Base-by-base conservation (phyloP, 1,284 basidiomycete genomes). In the Rhodotorula mucilaginosa region DNA sequence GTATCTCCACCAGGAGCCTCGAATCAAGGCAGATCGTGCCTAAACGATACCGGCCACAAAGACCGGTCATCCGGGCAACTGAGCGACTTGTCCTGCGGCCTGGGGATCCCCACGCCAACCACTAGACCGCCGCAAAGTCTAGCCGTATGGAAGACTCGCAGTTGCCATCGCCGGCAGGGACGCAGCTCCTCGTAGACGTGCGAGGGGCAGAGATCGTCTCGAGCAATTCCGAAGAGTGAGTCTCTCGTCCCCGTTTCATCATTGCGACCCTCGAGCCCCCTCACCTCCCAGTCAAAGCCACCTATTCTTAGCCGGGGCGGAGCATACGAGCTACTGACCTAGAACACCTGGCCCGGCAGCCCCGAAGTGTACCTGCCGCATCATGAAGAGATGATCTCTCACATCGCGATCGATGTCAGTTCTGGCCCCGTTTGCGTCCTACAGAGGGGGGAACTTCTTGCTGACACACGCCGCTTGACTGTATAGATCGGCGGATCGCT, bases 331-430 rank as follows among this genome's bases (percentile, higher is more conserved):
- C 18, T 19, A 19, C 47, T 58, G 21, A 58, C 26, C 3, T 2
- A 7, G 0, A 21, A 29, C 16, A 1, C 19, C 2, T 44, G 16
- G 4, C 12, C 5, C 15, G 1, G 2, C 67, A 68, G 67, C 79
- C 86, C 93, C 80, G 93, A 93, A 21, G 97, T 97, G 79, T 97
- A 97, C 82, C 87, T 97, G 62, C 94, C 94, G 64, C 93, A 95
- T 81, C 89, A 97, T 82, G 95, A 95, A 75, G 94, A 97, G 82
- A 73, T 72, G 72, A 90, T 97, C n/a, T 96, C 93, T 51, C 92
- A 96, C 81, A 93, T 97, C 70, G 94, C 94, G 10, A 89, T 97
- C 68, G 94, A 97, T 80, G 93, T 94, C 80, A 85, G 92, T 87
- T 51, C 19, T 3, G 47, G 31, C 19, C 29, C 51, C 39, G 47